A percentile compares a stretch with the other conserved stretches of the same genome.
Conservation (phyloP, 1,284 basidiomycete species). For the Pseudomicrostroma phylloplanum region DNA sequence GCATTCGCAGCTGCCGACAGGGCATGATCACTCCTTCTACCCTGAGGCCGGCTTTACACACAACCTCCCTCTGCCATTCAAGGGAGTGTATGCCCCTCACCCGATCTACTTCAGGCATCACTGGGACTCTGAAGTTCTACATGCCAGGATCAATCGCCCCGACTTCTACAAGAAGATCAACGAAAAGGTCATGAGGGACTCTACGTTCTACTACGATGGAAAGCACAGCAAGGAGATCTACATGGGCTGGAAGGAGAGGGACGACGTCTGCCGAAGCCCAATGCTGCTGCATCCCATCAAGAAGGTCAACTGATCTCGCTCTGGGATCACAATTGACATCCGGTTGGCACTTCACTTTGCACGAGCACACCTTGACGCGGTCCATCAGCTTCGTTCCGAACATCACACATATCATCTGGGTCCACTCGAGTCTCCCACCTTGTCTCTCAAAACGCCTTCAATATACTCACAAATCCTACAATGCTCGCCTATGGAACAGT, state of each 20-base stretch:
- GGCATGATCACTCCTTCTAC: conserved; percentile 47
- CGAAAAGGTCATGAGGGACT: conserved; percentile 49
- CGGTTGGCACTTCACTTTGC: not conserved
- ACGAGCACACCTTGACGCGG: too few relatives aligned
- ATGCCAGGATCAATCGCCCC: conserved; percentile 44
- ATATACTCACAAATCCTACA: too few relatives aligned
- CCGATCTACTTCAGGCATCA: conserved; percentile 50
- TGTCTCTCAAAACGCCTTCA: too few relatives aligned
- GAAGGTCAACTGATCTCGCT: conserved; percentile 22
- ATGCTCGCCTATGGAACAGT: too few relatives aligned
- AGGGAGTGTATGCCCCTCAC: conserved; percentile 49
- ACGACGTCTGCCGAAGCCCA: conserved; percentile 47
- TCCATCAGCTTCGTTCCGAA: too few relatives aligned
- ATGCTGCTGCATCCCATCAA: conserved; percentile 50
- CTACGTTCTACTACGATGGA: conserved; percentile 49
- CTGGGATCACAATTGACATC: not conserved
- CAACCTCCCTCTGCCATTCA: conserved; percentile 47
- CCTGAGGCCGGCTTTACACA: conserved; percentile 49
- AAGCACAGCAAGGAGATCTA: conserved; percentile 47
- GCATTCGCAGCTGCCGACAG: conserved; percentile 47
- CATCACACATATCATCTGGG: too few relatives aligned
- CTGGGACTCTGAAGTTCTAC: conserved; percentile 46
- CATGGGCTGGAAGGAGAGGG: conserved; percentile 47
- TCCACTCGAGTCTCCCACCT: too few relatives aligned
- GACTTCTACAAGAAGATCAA: conserved; percentile 50